Base-by-base conservation (phyloP, 2,329 filamentous ascomycete species). In the Ilyonectria mors-panacis region DNA sequence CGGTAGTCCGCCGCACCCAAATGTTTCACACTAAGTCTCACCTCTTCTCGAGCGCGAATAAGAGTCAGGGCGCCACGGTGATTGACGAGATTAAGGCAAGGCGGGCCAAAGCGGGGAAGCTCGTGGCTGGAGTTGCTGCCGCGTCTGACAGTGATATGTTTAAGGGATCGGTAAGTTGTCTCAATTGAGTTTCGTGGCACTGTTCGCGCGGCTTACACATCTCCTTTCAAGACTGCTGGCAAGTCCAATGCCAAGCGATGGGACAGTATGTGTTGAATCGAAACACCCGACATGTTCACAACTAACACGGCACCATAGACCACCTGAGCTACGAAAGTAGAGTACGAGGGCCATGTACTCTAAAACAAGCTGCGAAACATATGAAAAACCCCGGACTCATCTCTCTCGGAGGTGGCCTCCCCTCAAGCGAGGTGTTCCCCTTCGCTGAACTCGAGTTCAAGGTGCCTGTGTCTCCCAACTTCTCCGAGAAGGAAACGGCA, bases 361-460 rank as follows among this genome's bases (percentile, higher is more conserved):
- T 98, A 67, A 98, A 98, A 81, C 86, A 88, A 67, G 94, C 95
- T 6, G 95, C 95, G 50, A 88, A 88, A 63, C 92, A 91, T 78
- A 88, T 98, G 59, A 92, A 92, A 77, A 93, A 87, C 44, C 94
- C 94, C 1, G 94, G 93, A 17, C 83, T 98, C 66, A 96, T 99
- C 77, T 97, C 94, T 1, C 90, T 99, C 2, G 96, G 96, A 62
- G 96, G 96, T 58, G 96, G 96, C 4, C 64, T 99, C 21, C 96
- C 96, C 4, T 95, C 94, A 15, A 89, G 93, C 67, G 91, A 95
- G 79, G 94, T 97, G 81, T 99, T 99, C 77, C 96, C 96, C n/a
- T 91, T 98, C 75, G 91, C 95, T 71, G 87, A 92, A 70, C 81
- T 98, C 56, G 87, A 86, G 70, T 82, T 97, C 81, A 93, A 92